Base-by-base conservation (phyloP, 1,139 yeast genomes). In the Geotrichum australiense region DNA sequence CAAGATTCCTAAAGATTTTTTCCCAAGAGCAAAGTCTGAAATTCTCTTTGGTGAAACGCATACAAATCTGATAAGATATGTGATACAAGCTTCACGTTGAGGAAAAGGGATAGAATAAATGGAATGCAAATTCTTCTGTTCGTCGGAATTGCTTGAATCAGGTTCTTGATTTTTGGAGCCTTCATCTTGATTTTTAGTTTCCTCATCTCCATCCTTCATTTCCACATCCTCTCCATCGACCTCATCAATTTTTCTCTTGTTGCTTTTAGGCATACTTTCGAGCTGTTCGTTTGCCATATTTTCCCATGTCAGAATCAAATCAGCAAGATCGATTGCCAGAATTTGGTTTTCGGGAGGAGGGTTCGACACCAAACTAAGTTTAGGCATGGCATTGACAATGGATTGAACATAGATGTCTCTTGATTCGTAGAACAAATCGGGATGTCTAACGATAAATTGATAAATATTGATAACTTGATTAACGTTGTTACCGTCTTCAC, bases 381-480 rank as follows among this genome's bases (percentile, higher is more conserved):
- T 87, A 19, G 95, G 95, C 89, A 93, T 83, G 1, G 96, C 95
- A n/a, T 93, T 77, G 40, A 91, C 84, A 42, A 91, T 83, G 50
- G 82, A 85, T 2, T 95, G 82, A 46, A 87, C 77, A 55, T 89
- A 91, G 50, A 86, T 87, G 53, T 87, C 96, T 46, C 97, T 73
- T 6, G 91, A 91, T 41, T 78, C 78, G 56, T 75, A 91, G 61
- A 93, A 91, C 41, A 86, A 65, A 46, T 81, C 91, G 0, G 94
- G 78, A 53, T 91, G 95, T 41, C 81, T 82, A 26, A 85, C 86
- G 62, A 93, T 78, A 56, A 89, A 87, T 55, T 87, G 95, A 53
- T 86, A 91, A 18, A 93, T 85, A 55, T 85, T 89, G 50, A 86
- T 74, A 7, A 83, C 94, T 47, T 89, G 94, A 10, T 82, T 79